Base-by-base conservation (phyloP, 1,284 basidiomycete genomes). In the Cutaneotrichosporon daszewskae region DNA sequence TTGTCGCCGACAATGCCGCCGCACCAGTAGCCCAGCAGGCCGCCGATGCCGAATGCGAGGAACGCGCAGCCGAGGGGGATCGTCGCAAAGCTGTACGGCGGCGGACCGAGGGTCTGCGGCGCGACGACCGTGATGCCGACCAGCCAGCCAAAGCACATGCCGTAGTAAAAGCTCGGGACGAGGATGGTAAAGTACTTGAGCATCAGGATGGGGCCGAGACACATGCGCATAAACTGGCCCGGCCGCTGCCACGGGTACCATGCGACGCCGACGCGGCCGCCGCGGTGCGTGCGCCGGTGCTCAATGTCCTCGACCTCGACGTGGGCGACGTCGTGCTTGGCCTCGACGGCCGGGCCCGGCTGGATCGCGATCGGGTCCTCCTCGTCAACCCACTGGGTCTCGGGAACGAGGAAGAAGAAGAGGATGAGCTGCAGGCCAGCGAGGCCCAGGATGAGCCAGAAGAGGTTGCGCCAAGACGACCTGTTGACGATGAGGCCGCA, bases 61-160 rank as follows among this genome's bases (percentile, higher is more conserved):
- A 64, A 71, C 0, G 62, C 49, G 12, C 49, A 47, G 18, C 69
- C 69, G 18, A 66, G 49, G 3, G 59, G 53, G 9, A 68, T 53
- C 11, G 54, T 45, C 13, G 45, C 52, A 37, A 70, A 69, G 13
- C 17, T 33, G 57, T 62, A 70, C 7, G 69, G 69, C 23, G 66
- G 55, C 14, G 47, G 43, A n/a, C 51, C 58, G 48, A 68, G 62
- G 14, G 60, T 52, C 37, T 64, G 62, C 3, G 69, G 69, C 28
- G 50, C 50, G 32, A 66, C 54, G 26, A 72, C 57, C 4, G 67
- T 67, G 44, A 64, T 58, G 10, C 63, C 66, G 33, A 72, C 66
- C 6, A 45, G 27, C 65, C 65, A 68, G 43, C 51, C 55, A 47
- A 72, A 68, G 1, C 23, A 26, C 17, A 59, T 55, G 17, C 65